Conservation (phyloP, 495 filamentous ascomycete species). For the Elaphomyces granulatus region DNA sequence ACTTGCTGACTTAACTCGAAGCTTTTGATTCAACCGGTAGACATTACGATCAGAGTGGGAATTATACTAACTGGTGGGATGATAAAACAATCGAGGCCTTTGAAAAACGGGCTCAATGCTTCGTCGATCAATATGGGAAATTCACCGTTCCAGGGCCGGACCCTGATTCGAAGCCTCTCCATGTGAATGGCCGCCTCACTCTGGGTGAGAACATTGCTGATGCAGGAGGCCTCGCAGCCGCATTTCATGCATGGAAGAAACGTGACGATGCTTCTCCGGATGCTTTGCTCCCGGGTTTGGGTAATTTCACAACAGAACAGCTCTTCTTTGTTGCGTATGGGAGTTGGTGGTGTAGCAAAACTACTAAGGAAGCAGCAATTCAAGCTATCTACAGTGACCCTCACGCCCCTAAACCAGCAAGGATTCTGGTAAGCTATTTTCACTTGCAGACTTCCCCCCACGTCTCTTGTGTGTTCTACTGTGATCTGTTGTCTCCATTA, state of each 20-base stretch:
- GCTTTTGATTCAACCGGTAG: conserved; percentile 58
- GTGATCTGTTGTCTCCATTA: no score
- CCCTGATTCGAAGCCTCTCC: conserved; percentile 39
- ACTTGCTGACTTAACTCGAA: conserved; percentile 9
- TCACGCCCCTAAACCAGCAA: conserved; percentile 46
- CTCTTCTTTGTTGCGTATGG: conserved; percentile 56
- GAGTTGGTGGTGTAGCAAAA: conserved; percentile 57
- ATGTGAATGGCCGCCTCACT: conserved; percentile 55
- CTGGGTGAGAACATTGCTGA: conserved; percentile 68
- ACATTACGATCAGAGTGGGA: conserved; percentile 52
- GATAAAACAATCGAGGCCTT: conserved; percentile 48
- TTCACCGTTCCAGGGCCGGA: conserved; percentile 42
- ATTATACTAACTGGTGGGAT: conserved; percentile 59
- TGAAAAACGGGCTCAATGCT: conserved; percentile 50
- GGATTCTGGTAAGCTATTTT: conserved; percentile 43
- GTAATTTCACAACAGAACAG: conserved; percentile 52
- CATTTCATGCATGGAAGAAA: conserved; percentile 54
- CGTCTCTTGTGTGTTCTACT: background rate
- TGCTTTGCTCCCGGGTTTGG: conserved; percentile 46
- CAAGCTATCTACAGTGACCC: conserved; percentile 45
- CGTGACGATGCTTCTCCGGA: conserved; percentile 38
- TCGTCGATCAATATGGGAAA: conserved; percentile 52
- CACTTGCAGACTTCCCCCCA: no score
- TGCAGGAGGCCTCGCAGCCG: conserved; percentile 51
- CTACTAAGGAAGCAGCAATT: conserved; percentile 39